Conservation (phyloP, 1,284 basidiomycete genomes). For the Thecaphora thlaspeos region DNA sequence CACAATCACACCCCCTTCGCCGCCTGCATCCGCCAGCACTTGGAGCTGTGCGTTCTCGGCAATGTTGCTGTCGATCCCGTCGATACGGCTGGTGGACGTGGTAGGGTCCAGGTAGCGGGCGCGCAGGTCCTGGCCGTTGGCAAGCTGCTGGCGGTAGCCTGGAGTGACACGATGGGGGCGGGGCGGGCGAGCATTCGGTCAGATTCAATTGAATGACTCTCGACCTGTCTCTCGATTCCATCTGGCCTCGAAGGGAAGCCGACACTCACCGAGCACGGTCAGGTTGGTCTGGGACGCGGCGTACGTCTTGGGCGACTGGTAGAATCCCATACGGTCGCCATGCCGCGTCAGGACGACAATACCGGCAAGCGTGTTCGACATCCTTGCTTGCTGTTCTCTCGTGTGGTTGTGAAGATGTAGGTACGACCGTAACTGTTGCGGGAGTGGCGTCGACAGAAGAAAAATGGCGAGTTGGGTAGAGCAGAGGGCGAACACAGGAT, state of each 20-base stretch:
- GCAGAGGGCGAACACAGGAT: no score
- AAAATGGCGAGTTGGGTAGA: no score
- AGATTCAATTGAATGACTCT: no score
- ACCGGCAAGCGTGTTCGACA: conserved; percentile 64
- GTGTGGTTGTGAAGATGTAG: no score
- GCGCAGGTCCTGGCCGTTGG: conserved; percentile 70
- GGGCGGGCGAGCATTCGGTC: no score
- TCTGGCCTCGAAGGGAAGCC: no score
- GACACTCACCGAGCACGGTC: conserved; percentile 70
- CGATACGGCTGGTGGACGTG: conserved; percentile 63
- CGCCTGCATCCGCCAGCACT: conserved; percentile 63
- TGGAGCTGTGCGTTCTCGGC: conserved; percentile 34
- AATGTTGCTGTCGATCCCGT: conserved; percentile 61
- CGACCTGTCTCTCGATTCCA: no score
- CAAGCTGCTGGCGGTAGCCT: conserved; percentile 68
- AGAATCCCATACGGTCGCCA: conserved; percentile 68
- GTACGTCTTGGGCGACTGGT: conserved; percentile 61
- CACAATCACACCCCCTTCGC: conserved; percentile 78
- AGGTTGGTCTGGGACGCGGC: conserved; percentile 70
- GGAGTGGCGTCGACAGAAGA: no score
- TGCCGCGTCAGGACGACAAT: conserved; percentile 79
- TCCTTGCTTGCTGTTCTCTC: no score
- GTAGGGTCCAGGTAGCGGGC: conserved; percentile 69
- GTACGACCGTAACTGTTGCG: no score
- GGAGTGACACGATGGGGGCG: no score